Base-by-base conservation (phyloP, 768 basidiomycete genomes). In the Lactarius evosmus region DNA sequence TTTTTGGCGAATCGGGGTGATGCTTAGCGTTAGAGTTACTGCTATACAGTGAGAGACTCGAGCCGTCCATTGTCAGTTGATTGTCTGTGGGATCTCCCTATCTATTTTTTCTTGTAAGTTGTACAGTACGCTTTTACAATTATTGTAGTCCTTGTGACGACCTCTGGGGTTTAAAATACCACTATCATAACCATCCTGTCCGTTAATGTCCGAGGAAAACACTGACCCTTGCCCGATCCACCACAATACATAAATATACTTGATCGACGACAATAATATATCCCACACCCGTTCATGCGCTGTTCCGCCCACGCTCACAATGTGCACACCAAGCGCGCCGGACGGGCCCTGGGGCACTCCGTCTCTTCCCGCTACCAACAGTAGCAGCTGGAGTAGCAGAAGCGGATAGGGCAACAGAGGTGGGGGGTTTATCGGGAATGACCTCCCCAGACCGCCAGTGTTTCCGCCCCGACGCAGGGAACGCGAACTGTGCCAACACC, bases 1-100 rank as follows among this genome's bases (percentile, higher is more conserved):
- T 66, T 66, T 52, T 44, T 66, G 38, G 65, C 65, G 25, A 65
- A 65, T 44, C 63, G 63, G 8, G 63, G 63, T 27, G 54, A 52
- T 29, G 52, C 52, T 6, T 49, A 49, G 25, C 12, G 12, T n/a
- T 16, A 38, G 38, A 17, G 16, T 38, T 17, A 38, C 16, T 4
- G 19, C 3, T n/a, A 19, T 41, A n/a, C n/a, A n/a, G 40, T 49
- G 14, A 11, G 41, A 41, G 8, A 41, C 40, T 44, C 41, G n/a
- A 40, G 16, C 38, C 38, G 4, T n/a, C 3, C 36, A 38, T 17
- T 38, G 14, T 38, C 6, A 6, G 11, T 46, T 46, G 44, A 22
- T 49, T 49, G 46, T 49, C 22, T 27, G 2, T 49, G 46, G 46
- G 46, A 19, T 29, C 33, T 22, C 19, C 19, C 29, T 30, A 52